Evolutionary conservation across 2,329 filamentous ascomycete species (phyloP).

Genomic region (Ascochyta pisi): DNA sequence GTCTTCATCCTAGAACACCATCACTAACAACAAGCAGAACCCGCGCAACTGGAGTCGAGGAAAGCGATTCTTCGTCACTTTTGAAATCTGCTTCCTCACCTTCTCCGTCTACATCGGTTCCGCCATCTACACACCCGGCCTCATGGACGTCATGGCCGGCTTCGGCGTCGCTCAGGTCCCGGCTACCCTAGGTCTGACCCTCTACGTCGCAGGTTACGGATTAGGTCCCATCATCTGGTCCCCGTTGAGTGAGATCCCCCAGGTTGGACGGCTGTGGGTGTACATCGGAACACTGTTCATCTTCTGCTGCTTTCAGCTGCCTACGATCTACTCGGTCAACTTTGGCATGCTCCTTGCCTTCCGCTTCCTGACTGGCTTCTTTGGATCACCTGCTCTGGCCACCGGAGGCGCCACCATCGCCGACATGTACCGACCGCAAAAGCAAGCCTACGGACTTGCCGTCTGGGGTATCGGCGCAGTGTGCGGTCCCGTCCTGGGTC

Average conservation of each 20-base stretch:
- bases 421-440: constrained; percentile 53
- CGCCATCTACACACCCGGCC: constrained; percentile 57
- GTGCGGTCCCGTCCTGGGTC: constrained; percentile 53
- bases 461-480: constrained; percentile 53
- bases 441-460: constrained; percentile 50
- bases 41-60: constrained; percentile 55
- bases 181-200: constrained; percentile 54
- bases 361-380: constrained; percentile 59
- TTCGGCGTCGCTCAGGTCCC: constrained; percentile 61
- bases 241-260: constrained; percentile 57
- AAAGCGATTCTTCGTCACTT: constrained; percentile 56
- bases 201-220: constrained; percentile 42
- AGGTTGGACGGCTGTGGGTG: constrained; percentile 53
- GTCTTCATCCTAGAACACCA: background rate
- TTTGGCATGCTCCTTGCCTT: constrained; percentile 60
- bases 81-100: constrained; percentile 56
- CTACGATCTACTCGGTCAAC: constrained; percentile 54
- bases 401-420: constrained; percentile 56
- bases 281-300: constrained; percentile 41
- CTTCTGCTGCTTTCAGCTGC: constrained; percentile 58
- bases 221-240: constrained; percentile 46
- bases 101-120: constrained; percentile 62
- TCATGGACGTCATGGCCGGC: constrained; percentile 55
- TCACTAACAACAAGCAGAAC: constrained; percentile 42
- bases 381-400: constrained; percentile 55